phyloP scores from a whole-genome alignment of 257 asterid species.

The Gentiana dahurica region DNA sequence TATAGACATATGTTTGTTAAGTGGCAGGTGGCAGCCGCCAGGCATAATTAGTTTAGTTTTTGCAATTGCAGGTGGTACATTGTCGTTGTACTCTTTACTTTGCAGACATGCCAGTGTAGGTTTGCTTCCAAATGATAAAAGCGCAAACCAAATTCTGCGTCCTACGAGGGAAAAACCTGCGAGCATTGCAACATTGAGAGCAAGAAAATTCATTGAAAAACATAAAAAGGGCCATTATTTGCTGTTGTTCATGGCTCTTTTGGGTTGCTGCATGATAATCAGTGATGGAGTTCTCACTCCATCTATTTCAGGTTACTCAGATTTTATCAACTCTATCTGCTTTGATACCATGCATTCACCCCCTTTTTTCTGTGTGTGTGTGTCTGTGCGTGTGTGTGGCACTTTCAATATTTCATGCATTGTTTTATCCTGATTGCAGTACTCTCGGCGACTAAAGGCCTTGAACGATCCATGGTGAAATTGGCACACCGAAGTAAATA shows the following conservation, averaged over 20 bases:
- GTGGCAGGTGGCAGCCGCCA: too few relatives aligned
- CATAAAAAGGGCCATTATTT: slow-evolving; percentile 63
- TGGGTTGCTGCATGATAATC: slow-evolving; percentile 89
- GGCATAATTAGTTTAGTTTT: too few relatives aligned
- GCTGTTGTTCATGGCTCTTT: slow-evolving; percentile 60
- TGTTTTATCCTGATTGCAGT: slow-evolving; percentile 31
- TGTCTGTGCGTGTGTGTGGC: too few relatives aligned
- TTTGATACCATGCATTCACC: background rate
- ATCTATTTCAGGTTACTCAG: slow-evolving; percentile 69
- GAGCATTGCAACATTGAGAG: slow-evolving; percentile 50
- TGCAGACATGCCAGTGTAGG: slow-evolving; percentile 83
- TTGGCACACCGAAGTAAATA: slow-evolving; percentile 51
- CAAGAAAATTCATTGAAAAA: slow-evolving; percentile 54
- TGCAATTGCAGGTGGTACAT: slow-evolving; percentile 76
- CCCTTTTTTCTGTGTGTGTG: background rate
- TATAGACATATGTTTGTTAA: too few relatives aligned
- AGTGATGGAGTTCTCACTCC: slow-evolving; percentile 88
- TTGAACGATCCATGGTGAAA: slow-evolving; percentile 65
- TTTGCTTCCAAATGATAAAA: slow-evolving; percentile 56
- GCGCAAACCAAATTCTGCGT: slow-evolving; percentile 35
- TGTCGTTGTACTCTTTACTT: slow-evolving; percentile 73
- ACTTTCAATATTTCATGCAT: slow-evolving; percentile 1
- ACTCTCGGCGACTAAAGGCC: slow-evolving; percentile 64
- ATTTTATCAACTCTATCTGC: background rate
- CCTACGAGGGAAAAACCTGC: slow-evolving; percentile 30